Base-by-base conservation (phyloP, 768 basidiomycete species). In the Pisolithus marmoratus region DNA sequence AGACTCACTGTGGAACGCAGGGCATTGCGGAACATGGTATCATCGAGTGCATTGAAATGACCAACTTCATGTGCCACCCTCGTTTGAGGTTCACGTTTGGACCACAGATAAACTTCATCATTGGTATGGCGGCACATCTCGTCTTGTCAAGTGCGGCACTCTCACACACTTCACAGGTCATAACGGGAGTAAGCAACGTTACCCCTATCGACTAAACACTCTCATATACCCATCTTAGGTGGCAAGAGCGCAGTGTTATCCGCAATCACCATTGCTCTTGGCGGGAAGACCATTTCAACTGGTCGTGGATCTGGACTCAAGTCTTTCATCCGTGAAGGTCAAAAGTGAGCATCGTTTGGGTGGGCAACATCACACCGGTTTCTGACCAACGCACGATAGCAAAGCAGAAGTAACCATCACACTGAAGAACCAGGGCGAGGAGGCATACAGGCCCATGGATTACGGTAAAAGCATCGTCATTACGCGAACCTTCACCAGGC, bases 61-160 rank as follows among this genome's bases (percentile, higher is more conserved):
- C 83, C 62, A 86, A 97, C 63, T 98, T 98, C 71, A 95, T 98
- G 94, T 96, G 94, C 68, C 94, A 98, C 71, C 79, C 83, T 65
- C 84, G 78, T 68, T 75, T 94, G 42, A 84, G 78, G 1, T 90
- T 96, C 69, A 77, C 79, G 2, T 92, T 98, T 56, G 92, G 93
- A 0, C 86, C 89, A 8, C 91, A 94, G 67, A 90, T 99, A 63
- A 99, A 98, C 70, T 98, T 98, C 63, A 90, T 99, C 59, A 95
- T 95, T 37, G 93, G 92, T 85, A 59, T 38, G 79, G 14, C 40
- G 60, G 2, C 5, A 15, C 20, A 20, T 20, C 45, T 51, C 20
- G 23, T 44, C 42, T 42, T 37, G 27, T 17, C 8, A 41, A 4
- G 1, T 24, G 11, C 9, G 14, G 48, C 29, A 34, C 46, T 55